These are phyloP conservation scores for Elsinoe perseae DNA, from an alignment of 2,329 filamentous ascomycete genomes.

Conservation along the genomic window DNA sequence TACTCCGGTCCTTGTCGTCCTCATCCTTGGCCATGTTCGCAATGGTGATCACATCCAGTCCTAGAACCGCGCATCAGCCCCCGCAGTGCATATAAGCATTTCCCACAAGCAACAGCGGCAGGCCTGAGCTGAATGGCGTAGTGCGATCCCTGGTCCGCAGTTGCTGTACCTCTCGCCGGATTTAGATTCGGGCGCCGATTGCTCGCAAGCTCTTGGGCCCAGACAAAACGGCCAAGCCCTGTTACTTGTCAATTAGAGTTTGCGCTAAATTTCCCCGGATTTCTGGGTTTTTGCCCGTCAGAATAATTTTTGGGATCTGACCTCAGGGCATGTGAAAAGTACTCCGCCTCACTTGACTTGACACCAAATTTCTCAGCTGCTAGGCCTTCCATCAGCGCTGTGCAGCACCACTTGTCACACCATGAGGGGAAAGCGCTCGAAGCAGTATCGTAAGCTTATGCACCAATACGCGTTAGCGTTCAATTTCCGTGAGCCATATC, in stretches of 20 bases:
- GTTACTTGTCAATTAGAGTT: background rate
- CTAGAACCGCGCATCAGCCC: background rate
- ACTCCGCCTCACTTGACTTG: background rate
- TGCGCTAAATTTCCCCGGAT: background rate
- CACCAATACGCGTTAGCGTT: slow-evolving; percentile 81
- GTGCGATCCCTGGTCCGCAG: background rate
- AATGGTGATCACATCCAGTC: background rate
- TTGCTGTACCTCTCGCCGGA: background rate
- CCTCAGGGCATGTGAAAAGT: background rate
- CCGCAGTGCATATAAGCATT: background rate
- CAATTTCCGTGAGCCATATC: slow-evolving; percentile 87
- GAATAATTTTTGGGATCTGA: background rate
- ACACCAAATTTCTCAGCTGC: background rate
- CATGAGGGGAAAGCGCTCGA: slow-evolving; percentile 62
- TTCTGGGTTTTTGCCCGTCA: background rate
- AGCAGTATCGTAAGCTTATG: slow-evolving; percentile 86
- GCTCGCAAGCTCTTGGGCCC: background rate
- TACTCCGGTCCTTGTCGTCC: slow-evolving; percentile 5
- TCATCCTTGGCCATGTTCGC: slow-evolving; percentile 18
- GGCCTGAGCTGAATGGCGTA: background rate
- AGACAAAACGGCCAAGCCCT: background rate
- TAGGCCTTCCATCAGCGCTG: background rate
- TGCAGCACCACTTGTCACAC: slow-evolving; percentile 32
- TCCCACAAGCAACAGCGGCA: background rate
- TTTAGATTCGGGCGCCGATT: background rate